Evolutionary conservation across 2,329 filamentous ascomycete genomes (phyloP).

Genomic region (Clonostachys chloroleuca): DNA sequence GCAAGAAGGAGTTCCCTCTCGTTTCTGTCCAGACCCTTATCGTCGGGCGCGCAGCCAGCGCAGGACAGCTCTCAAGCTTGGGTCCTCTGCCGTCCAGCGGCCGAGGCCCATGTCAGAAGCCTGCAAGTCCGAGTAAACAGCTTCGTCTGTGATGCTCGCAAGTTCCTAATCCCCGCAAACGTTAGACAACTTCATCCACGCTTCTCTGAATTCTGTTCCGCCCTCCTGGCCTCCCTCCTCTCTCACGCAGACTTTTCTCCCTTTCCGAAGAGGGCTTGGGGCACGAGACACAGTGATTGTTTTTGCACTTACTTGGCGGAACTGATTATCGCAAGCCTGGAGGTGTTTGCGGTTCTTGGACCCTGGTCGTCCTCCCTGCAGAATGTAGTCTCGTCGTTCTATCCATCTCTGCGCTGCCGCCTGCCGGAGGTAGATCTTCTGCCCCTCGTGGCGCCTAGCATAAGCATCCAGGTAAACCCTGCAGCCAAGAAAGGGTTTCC

Average conservation of each 20-base stretch:
- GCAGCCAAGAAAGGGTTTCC: background rate
- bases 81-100: slow-evolving; percentile 61
- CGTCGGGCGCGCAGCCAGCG: slow-evolving; percentile 41
- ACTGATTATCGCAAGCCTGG: slow-evolving; percentile 48
- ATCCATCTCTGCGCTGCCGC: slow-evolving; percentile 57
- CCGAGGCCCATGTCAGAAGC: slow-evolving; percentile 47
- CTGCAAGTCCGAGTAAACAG: slow-evolving; percentile 51
- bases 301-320: slow-evolving; percentile 45
- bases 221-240: no score
- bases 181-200: no score
- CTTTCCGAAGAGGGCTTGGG: background rate
- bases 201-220: no score
- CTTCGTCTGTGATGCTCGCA: slow-evolving; percentile 52
- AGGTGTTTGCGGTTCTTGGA: slow-evolving; percentile 43
- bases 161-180: slow-evolving; percentile 40
- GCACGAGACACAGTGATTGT: background rate
- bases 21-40: background rate
- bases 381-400: slow-evolving; percentile 44
- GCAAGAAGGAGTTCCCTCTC: background rate
- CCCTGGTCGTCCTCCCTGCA: slow-evolving; percentile 45
- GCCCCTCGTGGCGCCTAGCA: slow-evolving; percentile 56
- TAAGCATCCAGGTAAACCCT: slow-evolving; percentile 58
- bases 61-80: slow-evolving; percentile 50
- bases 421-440: slow-evolving; percentile 61
- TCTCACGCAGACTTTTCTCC: no score